phyloP scores from a whole-genome alignment of 257 asterid species.

The Voacanga thouarsii region DNA sequence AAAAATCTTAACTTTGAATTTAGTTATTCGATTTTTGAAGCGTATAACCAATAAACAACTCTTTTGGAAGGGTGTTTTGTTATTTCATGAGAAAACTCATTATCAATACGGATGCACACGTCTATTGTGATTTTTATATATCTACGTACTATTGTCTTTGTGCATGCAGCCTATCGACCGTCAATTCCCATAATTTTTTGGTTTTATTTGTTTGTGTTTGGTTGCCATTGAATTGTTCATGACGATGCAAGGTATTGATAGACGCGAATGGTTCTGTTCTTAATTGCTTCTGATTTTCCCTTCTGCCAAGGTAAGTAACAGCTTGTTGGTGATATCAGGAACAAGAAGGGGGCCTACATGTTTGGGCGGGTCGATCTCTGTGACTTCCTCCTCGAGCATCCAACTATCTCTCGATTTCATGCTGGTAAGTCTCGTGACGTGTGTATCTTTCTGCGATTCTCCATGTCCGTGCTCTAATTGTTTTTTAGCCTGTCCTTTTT shows the following conservation, averaged over 20 bases:
- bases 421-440: constrained; percentile 59
- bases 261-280: too few relatives aligned
- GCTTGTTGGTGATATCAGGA: constrained; percentile 37
- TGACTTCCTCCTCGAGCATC: constrained; percentile 94
- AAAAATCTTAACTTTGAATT: background rate
- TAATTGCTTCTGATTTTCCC: background rate
- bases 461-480: background rate
- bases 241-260: background rate
- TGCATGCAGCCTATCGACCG: background rate
- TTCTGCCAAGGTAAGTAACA: background rate
- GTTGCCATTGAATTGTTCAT: background rate
- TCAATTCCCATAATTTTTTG: background rate
- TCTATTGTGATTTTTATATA: background rate
- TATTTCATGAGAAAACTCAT: background rate
- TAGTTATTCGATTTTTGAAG: background rate
- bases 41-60: background rate
- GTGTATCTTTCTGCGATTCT: background rate
- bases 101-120: too few relatives aligned
- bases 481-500: background rate
- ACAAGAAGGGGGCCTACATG: constrained; percentile 94
- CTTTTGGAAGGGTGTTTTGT: background rate
- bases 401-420: constrained; percentile 90
- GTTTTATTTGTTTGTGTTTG: background rate
- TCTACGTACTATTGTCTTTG: background rate
- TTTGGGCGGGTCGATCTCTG: constrained; percentile 96